phyloP scores from a whole-genome alignment of 2,329 filamentous ascomycete genomes.

The Torrubiella hemipterigena region DNA sequence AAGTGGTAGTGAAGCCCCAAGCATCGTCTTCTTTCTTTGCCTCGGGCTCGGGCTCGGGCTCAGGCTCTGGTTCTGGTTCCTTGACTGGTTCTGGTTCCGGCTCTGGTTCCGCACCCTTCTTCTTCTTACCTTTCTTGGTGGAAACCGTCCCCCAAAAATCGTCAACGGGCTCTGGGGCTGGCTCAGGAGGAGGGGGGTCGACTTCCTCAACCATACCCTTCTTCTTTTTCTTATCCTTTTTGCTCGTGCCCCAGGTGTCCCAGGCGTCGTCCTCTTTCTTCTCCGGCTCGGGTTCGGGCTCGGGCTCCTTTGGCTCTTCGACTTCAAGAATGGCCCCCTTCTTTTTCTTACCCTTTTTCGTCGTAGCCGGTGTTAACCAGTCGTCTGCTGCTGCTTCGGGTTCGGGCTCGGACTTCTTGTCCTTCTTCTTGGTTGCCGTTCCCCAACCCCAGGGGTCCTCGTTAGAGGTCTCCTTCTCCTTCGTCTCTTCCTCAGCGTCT shows the following conservation, averaged over 20 bases:
- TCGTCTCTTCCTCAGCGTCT: slow-evolving; percentile 20
- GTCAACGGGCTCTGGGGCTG: slow-evolving; percentile 6
- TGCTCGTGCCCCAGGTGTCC: slow-evolving; percentile 14
- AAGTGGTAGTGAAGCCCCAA: slow-evolving; percentile 12
- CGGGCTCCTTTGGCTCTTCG: slow-evolving; percentile 17
- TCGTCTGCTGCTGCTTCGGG: slow-evolving; percentile 12
- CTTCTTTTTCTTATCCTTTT: slow-evolving; percentile 27
- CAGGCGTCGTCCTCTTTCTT: slow-evolving; percentile 11
- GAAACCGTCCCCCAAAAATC: slow-evolving; percentile 8
- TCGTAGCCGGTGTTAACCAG: slow-evolving; percentile 11
- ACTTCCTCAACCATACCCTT: slow-evolving; percentile 11
- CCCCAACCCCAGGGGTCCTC: slow-evolving; percentile 20
- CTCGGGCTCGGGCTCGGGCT: slow-evolving; percentile 11
- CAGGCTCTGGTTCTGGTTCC: slow-evolving; percentile 9
- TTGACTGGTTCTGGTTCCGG: slow-evolving; percentile 14
- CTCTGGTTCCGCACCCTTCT: slow-evolving; percentile 21
- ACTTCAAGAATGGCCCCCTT: slow-evolving; percentile 14
- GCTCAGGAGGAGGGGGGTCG: slow-evolving; percentile 4
- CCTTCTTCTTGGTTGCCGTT: slow-evolving; percentile 28
- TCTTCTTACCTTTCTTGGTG: slow-evolving; percentile 18
- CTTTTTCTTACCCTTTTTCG: slow-evolving; percentile 28
- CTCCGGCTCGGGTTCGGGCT: slow-evolving; percentile 13
- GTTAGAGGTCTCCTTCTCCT: slow-evolving; percentile 10
- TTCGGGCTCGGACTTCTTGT: slow-evolving; percentile 17
- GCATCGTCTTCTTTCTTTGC: slow-evolving; percentile 18